Evolutionary conservation across 2,329 filamentous ascomycete genomes (phyloP).

Genomic region (Grosmannia clavigera): DNA sequence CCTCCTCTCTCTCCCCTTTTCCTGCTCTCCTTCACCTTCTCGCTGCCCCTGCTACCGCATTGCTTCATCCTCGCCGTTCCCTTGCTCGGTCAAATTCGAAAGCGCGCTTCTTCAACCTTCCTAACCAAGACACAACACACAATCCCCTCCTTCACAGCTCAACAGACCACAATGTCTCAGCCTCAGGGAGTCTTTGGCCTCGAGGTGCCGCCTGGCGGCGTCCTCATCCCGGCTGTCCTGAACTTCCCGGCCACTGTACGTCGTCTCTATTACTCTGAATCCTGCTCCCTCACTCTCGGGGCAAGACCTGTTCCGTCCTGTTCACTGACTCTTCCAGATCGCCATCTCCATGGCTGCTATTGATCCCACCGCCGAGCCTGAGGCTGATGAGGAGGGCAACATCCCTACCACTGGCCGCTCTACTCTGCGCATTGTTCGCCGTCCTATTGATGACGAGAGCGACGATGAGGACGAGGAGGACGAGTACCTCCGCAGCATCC

Average conservation of each 20-base stretch:
- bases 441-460: conserved; percentile 35
- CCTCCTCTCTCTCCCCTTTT: conserved; percentile 11
- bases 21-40: conserved; percentile 14
- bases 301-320: neutral
- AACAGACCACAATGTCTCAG: conserved; percentile 9
- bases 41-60: conserved; percentile 14
- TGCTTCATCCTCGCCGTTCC: neutral
- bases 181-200: conserved; percentile 59
- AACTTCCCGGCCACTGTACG: conserved; percentile 77
- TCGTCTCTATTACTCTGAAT: conserved; percentile 21
- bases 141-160: neutral
- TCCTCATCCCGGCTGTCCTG: conserved; percentile 65
- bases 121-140: neutral
- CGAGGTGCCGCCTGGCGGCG: conserved; percentile 73
- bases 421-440: conserved; percentile 83
- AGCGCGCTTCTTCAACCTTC: conserved; percentile 3
- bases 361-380: conserved; percentile 68
- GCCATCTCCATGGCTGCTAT: conserved; percentile 98
- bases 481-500: conserved; percentile 44
- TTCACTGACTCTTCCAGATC: conserved; percentile 45
- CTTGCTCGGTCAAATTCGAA: conserved; percentile 5
- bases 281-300: neutral
- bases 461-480: conserved; percentile 47
- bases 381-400: conserved; percentile 51
- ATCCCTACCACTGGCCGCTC: conserved; percentile 56